Base-by-base conservation (phyloP, 768 basidiomycete genomes). In the Chalciporus chontae region DNA sequence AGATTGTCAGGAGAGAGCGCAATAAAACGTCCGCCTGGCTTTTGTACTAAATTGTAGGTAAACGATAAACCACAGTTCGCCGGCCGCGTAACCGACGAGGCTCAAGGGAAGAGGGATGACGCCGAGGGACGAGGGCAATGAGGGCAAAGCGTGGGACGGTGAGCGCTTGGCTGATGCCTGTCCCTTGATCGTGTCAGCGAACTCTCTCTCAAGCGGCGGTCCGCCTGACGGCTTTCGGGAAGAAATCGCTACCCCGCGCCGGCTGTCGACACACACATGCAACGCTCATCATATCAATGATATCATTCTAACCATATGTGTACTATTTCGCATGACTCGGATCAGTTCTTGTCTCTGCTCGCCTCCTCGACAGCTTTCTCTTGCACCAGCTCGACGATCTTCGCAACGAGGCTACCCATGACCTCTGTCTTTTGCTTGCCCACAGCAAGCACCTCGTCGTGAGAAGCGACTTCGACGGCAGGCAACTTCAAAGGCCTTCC, bases 401-500 rank as follows among this genome's bases (percentile, higher is more conserved):
- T 73, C 51, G 80, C 80, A 8, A 94, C 89, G 36, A 94, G 68
- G 44, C 65, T 68, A 66, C 79, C 80, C 81, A 94, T 83, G 29
- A 83, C 74, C 26, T 85, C 81, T 3, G 83, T 87, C 66, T 87
- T 90, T 60, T 75, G 69, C 58, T 68, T 78, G 10, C 90, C 84
- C 21, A 80, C 72, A 10, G 68, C 67, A 13, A 94, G 68, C 14
- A 94, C 91, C 63, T 94, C 90, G 9, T 81, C 87, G 58, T 93
- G 90, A 18, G 85, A 85, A 4, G 90, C 85, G 7, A 76, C 73
- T 46, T 74, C 69, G 3, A 67, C 67, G 5, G 61, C 54, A 3
- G 75, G 72, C 11, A 68, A 52, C 49, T 75, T 69, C 4, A 83
- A 52, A 7, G 68, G 63, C 58, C 71, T 77, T 5, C 88, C 89